Conservation (phyloP, 2,329 filamentous ascomycete species). For the Trichoderma sp. region DNA sequence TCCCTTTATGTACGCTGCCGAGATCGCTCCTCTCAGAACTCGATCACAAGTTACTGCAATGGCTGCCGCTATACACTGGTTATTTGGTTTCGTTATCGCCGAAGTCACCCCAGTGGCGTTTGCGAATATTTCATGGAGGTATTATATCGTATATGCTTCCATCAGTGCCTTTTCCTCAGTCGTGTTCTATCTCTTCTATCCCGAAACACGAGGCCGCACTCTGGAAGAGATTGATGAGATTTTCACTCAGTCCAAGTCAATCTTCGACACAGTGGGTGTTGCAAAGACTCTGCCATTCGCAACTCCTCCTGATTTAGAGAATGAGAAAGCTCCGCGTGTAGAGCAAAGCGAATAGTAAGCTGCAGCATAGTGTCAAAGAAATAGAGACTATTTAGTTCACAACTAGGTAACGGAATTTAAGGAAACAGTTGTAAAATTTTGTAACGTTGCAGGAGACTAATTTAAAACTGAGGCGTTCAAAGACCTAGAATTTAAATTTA, state of each 20-base stretch:
- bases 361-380: not conserved
- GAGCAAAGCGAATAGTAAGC: not conserved
- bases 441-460: not conserved
- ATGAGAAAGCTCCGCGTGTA: not conserved
- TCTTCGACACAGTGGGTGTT: not conserved
- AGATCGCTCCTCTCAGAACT: not conserved
- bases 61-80: not conserved
- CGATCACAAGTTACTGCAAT: not conserved
- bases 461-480: not conserved
- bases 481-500: not conserved
- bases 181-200: not conserved
- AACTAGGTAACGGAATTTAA: not conserved
- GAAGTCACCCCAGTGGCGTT: not conserved
- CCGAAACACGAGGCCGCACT: not conserved
- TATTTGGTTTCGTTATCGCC: not conserved
- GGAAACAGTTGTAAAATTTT: not conserved
- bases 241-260: not conserved
- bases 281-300: not conserved
- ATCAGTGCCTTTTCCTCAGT: not conserved
- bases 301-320: not conserved
- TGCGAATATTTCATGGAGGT: not conserved
- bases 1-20: not conserved
- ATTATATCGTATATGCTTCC: not conserved
- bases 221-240: not conserved
- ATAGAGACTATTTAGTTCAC: not conserved